Conservation (phyloP, 1,284 basidiomycete genomes). For the Kalmanozyma brasiliensis region DNA sequence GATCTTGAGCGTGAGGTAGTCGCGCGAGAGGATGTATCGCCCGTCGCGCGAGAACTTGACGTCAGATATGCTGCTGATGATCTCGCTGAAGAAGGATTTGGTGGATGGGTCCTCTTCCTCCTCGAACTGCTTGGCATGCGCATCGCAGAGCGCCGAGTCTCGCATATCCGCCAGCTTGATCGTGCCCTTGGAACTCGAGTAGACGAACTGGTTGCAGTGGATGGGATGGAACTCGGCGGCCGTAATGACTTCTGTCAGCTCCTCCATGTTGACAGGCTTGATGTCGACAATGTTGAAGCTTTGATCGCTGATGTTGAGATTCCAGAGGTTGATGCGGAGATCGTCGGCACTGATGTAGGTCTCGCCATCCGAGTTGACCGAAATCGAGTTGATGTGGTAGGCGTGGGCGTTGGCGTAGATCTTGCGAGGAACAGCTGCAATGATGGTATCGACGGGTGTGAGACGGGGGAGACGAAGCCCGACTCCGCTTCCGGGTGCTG, state of each 20-base stretch:
- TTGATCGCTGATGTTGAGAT: slow-evolving; percentile 96
- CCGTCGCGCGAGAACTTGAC: slow-evolving; percentile 99
- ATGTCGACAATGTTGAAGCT: slow-evolving; percentile 99
- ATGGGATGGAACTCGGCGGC: slow-evolving; percentile 98
- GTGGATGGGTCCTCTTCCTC: slow-evolving; percentile 98
- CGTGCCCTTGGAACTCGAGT: slow-evolving; percentile 98
- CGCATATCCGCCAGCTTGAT: slow-evolving; percentile 99
- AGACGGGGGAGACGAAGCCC: slow-evolving; percentile 71
- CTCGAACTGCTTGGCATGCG: slow-evolving; percentile 81
- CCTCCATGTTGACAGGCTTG: slow-evolving; percentile 99
- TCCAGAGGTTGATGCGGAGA: slow-evolving; percentile 97
- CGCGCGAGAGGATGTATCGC: slow-evolving; percentile 93
- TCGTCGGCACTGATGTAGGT: slow-evolving; percentile 99
- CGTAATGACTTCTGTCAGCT: slow-evolving; percentile 98
- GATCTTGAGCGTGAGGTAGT: slow-evolving; percentile 97
- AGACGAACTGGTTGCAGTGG: slow-evolving; percentile 99
- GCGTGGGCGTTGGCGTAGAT: slow-evolving; percentile 99
- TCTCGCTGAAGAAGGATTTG: slow-evolving; percentile 99
- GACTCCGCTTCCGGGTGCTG: slow-evolving; percentile 49
- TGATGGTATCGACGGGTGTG: slow-evolving; percentile 94
- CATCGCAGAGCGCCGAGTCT: slow-evolving; percentile 95
- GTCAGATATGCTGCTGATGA: slow-evolving; percentile 99
- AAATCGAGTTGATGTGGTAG: slow-evolving; percentile 99
- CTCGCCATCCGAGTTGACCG: slow-evolving; percentile 98
- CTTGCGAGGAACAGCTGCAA: slow-evolving; percentile 97